Evolutionary conservation across 257 asterid species (phyloP).

Genomic region (Verbena officinalis): DNA sequence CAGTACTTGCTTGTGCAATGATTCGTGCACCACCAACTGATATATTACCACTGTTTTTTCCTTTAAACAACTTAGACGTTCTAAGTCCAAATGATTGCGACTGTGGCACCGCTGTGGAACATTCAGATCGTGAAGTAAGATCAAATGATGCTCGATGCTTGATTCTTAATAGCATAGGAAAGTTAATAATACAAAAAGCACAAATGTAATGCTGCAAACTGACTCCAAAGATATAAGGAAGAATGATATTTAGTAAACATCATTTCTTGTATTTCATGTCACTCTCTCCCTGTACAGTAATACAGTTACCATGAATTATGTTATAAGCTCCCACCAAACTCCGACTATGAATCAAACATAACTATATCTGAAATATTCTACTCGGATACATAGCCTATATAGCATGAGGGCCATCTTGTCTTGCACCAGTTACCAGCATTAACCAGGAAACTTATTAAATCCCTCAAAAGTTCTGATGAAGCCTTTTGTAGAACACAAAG

Average conservation of each 20-base stretch:
- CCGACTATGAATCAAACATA: neutral
- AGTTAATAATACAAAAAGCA: neutral
- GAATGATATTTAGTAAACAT: neutral
- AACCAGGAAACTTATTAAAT: neutral
- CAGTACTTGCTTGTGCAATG: slow-evolving; percentile 67
- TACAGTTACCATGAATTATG: neutral
- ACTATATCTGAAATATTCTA: neutral
- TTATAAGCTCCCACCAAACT: neutral
- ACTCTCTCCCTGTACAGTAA: neutral
- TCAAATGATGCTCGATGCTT: too few species aligned
- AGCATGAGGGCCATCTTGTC: neutral
- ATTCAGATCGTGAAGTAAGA: slow-evolving; percentile 32
- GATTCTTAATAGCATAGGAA: neutral
- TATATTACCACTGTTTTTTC: slow-evolving; percentile 36
- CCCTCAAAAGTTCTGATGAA: neutral
- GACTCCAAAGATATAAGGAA: neutral
- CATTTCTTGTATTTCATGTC: neutral
- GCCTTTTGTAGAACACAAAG: neutral
- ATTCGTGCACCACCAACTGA: slow-evolving; percentile 57
- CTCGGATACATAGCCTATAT: neutral
- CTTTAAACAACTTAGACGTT: slow-evolving; percentile 52
- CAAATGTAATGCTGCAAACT: neutral
- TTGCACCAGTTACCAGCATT: slow-evolving; percentile 1
- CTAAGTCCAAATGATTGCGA: slow-evolving; percentile 62
- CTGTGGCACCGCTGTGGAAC: slow-evolving; percentile 62